A percentile compares a stretch with the other conserved stretches of the same genome.
phyloP scores from a whole-genome alignment of 352 stramenopile genomes.

The Peronospora farinosa region DNA sequence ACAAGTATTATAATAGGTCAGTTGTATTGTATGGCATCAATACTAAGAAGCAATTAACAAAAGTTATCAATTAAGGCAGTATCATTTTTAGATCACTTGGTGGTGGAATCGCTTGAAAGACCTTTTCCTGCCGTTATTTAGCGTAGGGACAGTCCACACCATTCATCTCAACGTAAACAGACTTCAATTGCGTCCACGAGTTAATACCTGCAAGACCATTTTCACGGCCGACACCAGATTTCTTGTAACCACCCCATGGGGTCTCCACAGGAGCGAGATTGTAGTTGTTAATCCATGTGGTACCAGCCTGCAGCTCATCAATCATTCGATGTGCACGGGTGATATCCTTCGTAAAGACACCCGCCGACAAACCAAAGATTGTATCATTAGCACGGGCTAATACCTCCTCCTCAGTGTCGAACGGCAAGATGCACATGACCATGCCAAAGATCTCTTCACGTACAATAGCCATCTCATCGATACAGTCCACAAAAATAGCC shows the following conservation, averaged over 20 bases:
- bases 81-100: too few species aligned
- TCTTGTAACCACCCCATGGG: conserved; percentile 89
- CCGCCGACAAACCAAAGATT: conserved; percentile 74
- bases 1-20: too few species aligned
- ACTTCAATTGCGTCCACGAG: conserved; percentile 89
- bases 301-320: conserved; percentile 62
- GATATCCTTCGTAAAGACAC: conserved; percentile 84
- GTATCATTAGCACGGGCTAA: conserved; percentile 71
- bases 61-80: too few species aligned
- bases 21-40: too few species aligned
- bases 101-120: background rate
- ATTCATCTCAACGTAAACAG: conserved; percentile 84
- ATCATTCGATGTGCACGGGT: conserved; percentile 71
- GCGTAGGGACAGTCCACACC: conserved; percentile 64
- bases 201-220: conserved; percentile 83
- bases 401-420: conserved; percentile 73
- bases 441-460: conserved; percentile 81
- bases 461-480: conserved; percentile 86
- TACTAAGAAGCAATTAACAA: too few species aligned
- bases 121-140: conserved; percentile 12
- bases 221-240: conserved; percentile 88
- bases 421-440: conserved; percentile 76
- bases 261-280: conserved; percentile 81
- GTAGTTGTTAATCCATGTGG: conserved; percentile 88
- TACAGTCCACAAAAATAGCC: conserved; percentile 86